Evolutionary conservation across 108 stramenopile species (phyloP).

Genomic region (Conticribra guillardii): DNA sequence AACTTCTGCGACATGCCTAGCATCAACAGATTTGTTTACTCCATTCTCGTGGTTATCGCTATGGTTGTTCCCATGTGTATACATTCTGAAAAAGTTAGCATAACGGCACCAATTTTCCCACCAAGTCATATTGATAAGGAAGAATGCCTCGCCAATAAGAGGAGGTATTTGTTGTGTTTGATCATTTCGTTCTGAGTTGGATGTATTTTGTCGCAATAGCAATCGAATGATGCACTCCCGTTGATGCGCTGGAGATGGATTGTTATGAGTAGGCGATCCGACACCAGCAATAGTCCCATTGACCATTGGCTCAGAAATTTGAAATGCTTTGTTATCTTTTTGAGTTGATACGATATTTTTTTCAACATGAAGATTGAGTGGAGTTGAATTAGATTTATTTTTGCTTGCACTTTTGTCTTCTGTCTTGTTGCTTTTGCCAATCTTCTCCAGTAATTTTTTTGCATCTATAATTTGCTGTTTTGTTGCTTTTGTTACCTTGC

Average conservation of each 20-base stretch:
- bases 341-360: not conserved
- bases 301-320: not conserved
- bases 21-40: not conserved
- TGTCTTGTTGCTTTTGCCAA: slow-evolving; percentile 1
- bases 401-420: not conserved
- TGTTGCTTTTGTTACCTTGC: slow-evolving; percentile 1
- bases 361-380: not conserved
- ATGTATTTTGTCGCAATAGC: slow-evolving; percentile 7
- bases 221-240: slow-evolving; percentile 8
- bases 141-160: slow-evolving; percentile 67
- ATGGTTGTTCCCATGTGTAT: slow-evolving; percentile 4
- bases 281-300: not conserved
- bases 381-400: no score
- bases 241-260: slow-evolving; percentile 13
- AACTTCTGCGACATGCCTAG: slow-evolving; percentile 1
- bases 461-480: slow-evolving; percentile 10
- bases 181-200: not conserved
- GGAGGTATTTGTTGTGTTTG: slow-evolving; percentile 6
- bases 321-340: not conserved
- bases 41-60: not conserved
- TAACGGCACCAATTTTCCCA: slow-evolving; percentile 74
- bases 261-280: not conserved
- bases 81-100: slow-evolving; percentile 57
- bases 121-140: slow-evolving; percentile 77
- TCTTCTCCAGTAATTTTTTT: slow-evolving; percentile 6